Evolutionary conservation across 192 early-diverging fungal species (phyloP).

Genomic region (Umbelopsis sp.): DNA sequence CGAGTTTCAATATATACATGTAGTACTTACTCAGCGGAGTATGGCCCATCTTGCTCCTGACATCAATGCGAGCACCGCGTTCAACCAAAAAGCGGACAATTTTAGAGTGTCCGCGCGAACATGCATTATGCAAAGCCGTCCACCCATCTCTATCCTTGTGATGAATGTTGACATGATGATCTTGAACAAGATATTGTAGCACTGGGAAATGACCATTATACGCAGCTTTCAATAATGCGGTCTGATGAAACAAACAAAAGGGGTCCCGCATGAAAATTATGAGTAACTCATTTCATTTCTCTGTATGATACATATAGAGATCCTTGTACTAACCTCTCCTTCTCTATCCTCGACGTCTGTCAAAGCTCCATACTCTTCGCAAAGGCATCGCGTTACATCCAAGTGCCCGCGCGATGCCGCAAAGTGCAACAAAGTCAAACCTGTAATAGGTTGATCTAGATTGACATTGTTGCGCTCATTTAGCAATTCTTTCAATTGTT

Average conservation of each 20-base stretch:
- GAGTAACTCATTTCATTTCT: too few relatives aligned
- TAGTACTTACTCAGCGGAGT: constrained; percentile 68
- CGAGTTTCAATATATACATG: background rate
- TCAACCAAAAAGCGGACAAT: constrained; percentile 64
- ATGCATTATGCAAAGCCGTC: constrained; percentile 83
- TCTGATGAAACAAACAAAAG: constrained; percentile 45
- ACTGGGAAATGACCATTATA: constrained; percentile 63
- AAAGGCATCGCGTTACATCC: constrained; percentile 53
- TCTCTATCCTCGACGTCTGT: constrained; percentile 66
- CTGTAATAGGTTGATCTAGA: constrained; percentile 51
- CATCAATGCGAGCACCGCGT: constrained; percentile 60
- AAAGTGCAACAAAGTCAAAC: constrained; percentile 62
- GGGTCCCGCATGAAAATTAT: too few relatives aligned
- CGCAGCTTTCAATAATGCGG: constrained; percentile 72
- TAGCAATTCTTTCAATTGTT: constrained; percentile 45
- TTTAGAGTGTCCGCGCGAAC: constrained; percentile 57
- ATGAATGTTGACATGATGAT: constrained; percentile 60
- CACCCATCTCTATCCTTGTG: constrained; percentile 76
- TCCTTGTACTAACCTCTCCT: constrained; percentile 57
- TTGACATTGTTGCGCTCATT: constrained; percentile 48
- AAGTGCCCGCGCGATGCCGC: constrained; percentile 62
- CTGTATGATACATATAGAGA: too few relatives aligned
- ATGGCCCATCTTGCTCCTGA: constrained; percentile 60
- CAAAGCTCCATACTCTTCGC: constrained; percentile 58
- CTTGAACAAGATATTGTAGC: constrained; percentile 55